phyloP scores from a whole-genome alignment of 306 rosid genomes.

The Corylus avellana region DNA sequence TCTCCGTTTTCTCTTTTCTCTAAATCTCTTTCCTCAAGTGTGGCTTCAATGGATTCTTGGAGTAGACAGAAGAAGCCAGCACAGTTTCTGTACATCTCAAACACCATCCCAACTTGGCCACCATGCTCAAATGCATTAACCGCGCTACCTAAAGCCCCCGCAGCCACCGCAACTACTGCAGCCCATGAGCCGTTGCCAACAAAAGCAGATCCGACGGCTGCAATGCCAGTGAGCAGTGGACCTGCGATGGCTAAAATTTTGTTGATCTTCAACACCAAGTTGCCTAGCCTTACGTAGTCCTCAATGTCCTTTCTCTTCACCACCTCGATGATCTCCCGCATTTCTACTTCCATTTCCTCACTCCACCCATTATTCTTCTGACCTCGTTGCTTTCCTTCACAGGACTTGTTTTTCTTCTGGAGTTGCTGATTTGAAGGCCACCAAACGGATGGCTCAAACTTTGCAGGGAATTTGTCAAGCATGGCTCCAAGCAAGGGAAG shows the following conservation, averaged over 20 bases:
- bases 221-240: constrained; percentile 74
- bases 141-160: constrained; percentile 57
- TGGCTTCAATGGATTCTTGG: constrained; percentile 46
- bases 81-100: constrained; percentile 65
- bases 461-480: constrained; percentile 69
- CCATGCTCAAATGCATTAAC: constrained; percentile 63
- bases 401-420: neutral
- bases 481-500: constrained; percentile 74
- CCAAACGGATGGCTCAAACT: constrained; percentile 69
- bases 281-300: constrained; percentile 72
- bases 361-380: constrained; percentile 57
- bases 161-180: constrained; percentile 41
- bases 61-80: constrained; percentile 54
- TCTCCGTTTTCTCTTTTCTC: constrained; percentile 68
- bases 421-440: constrained; percentile 51
- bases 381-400: constrained; percentile 8
- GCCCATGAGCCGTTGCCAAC: constrained; percentile 38
- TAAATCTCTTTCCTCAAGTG: constrained; percentile 46
- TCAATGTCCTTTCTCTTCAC: constrained; percentile 56
- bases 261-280: constrained; percentile 54
- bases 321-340: constrained; percentile 58
- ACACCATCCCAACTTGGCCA: constrained; percentile 72
- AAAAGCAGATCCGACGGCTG: constrained; percentile 54
- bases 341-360: constrained; percentile 46
- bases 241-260: constrained; percentile 61